Evolutionary conservation across 768 basidiomycete species (phyloP), one percentile per base, ranked within the genome.

Genomic region (Naganishia kalamii): DNA sequence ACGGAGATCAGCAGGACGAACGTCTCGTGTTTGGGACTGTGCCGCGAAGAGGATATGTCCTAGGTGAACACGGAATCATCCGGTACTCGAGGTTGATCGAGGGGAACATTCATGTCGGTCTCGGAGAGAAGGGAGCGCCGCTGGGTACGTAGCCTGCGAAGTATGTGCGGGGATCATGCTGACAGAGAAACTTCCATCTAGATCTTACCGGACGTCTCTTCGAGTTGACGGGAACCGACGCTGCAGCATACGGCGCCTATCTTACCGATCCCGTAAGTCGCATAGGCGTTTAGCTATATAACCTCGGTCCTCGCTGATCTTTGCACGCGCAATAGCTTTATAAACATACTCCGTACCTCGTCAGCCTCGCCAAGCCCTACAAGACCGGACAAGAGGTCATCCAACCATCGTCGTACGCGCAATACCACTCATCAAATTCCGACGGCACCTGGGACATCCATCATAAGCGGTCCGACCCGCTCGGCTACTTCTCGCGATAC

Each of bases 291-390:
- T 44, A 12, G 23, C 4, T 19, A 32, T 29, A 3, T 33, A 12
- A 6, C 19, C 48, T 29, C 46, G 46, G 27, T 49, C 15, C 48
- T 30, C 32, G 32, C 51, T 44, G 25, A 59, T 27, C 41, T 8
- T 62, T 21, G 13, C 33, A n/a, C 6, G 19, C 17, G 21, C 25
- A 4, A 10, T 29, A 67, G 59, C 68, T 76, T 13, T 78, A 78
- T 71, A 78, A 78, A 62, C 74, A 77, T 49, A 74, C 73, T 2
- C 76, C 76, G 0, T 76, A 73, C 52, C 68, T 78, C 1, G 70
- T 78, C 41, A 71, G 68, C 41, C 37, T 72, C 6, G 46, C 44
- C 17, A 65, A 23, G 40, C 46, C 27, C 30, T 41, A 29, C 32
- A 40, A 27, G 17, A 29, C 48, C 29, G 10, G 2, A 30, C 49